Evolutionary conservation across 2,329 filamentous ascomycete species (phyloP), one percentile per base, ranked within the genome.

Genomic region (Xylariomycetidae sp.): DNA sequence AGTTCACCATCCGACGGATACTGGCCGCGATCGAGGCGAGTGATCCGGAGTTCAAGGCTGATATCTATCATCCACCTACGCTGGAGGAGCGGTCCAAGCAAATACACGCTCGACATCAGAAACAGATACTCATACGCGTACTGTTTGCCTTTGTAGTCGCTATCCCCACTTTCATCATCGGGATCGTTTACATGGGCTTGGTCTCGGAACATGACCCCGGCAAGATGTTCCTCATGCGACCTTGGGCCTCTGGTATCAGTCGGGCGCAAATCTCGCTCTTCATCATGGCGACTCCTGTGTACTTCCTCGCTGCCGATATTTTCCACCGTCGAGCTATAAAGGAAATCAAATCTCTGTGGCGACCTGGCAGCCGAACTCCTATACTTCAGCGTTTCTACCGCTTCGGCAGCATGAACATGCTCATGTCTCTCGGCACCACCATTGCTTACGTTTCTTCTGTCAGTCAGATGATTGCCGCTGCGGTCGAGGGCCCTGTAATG

Each of bases 331-430:
- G 85, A 25, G 85, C 87, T 1, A 56, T 88, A 45, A 92, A 88
- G 55, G 89, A 95, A 50, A 64, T 96, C 10, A 70, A 70, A 40
- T 72, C 80, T 0, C 67, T 95, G 42, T 96, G 89, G 89, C 74
- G 83, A 15, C 78, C 67, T 3, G 76, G 79, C 17, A 94, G 87
- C 54, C 77, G 73, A 23, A 82, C 82, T 1, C 85, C 87, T 0
- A 56, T 94, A 4, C 49, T 85, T 12, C 75, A 82, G 46, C 72
- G 89, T 11, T 89, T 96, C 52, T 88, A 88, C 57, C 80, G 85
- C n/a, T 96, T 96, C 51, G 89, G 89, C 7, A 95, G 88, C 64
- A 96, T 96, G 89, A 94, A 94, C 54, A 83, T 94, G 66, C 73
- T 96, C 39, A 89, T 96, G 61, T 92, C 85, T 6, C 71, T 94